These are phyloP conservation scores for Amanita inopinata DNA, from an alignment of 768 basidiomycete genomes.

Conservation along the genomic window DNA sequence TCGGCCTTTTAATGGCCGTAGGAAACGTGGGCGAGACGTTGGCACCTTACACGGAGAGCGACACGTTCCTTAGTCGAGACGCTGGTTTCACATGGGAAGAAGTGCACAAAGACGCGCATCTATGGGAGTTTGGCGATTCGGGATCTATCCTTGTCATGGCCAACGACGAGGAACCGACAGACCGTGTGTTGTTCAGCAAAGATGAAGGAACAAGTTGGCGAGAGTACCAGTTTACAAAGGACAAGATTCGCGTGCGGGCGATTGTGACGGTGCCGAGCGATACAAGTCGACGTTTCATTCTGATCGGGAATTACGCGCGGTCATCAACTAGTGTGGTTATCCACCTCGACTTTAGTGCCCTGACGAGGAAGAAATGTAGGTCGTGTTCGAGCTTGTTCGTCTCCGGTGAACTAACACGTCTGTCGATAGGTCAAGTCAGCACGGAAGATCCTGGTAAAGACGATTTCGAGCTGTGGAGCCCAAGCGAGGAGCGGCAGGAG, in stretches of 20 bases:
- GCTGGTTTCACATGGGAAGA: slow-evolving; percentile 98
- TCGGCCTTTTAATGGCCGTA: slow-evolving; percentile 91
- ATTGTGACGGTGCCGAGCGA: slow-evolving; percentile 88
- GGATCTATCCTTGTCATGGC: slow-evolving; percentile 90
- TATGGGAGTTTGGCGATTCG: slow-evolving; percentile 98
- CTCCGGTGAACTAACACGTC: slow-evolving; percentile 2
- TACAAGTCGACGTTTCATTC: slow-evolving; percentile 84
- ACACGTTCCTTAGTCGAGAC: slow-evolving; percentile 94
- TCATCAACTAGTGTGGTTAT: slow-evolving; percentile 49
- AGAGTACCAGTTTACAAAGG: slow-evolving; percentile 74
- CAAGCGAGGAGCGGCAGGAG: slow-evolving; percentile 81
- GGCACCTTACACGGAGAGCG: slow-evolving; percentile 73
- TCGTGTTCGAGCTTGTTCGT: slow-evolving; percentile 9
- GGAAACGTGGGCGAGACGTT: slow-evolving; percentile 89
- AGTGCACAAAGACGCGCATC: slow-evolving; percentile 94
- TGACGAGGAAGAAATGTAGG: slow-evolving; percentile 73
- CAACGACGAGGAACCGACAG: slow-evolving; percentile 91
- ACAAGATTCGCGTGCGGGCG: slow-evolving; percentile 60
- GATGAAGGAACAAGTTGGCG: slow-evolving; percentile 86
- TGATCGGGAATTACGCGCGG: slow-evolving; percentile 58
- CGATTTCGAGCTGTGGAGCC: slow-evolving; percentile 97
- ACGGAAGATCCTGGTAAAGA: slow-evolving; percentile 68
- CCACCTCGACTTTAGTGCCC: slow-evolving; percentile 80
- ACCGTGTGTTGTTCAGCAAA: slow-evolving; percentile 81
- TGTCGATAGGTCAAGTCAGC: slow-evolving; percentile 50